These are phyloP conservation scores for Lasiodiplodia sp. DNA, from an alignment of 2,329 filamentous ascomycete genomes.

Conservation along the genomic window DNA sequence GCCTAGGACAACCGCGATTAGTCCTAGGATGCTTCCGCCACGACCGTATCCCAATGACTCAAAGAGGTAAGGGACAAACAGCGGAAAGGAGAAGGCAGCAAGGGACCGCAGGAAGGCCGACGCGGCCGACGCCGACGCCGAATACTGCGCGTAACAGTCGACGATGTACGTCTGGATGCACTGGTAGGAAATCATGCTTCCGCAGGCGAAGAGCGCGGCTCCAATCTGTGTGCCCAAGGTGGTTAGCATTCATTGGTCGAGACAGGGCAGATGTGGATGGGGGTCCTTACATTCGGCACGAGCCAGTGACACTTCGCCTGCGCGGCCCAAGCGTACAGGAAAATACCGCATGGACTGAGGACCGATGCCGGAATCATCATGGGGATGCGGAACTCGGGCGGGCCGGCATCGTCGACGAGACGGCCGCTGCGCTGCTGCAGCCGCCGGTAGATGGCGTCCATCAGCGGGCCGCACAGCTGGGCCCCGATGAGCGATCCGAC, in stretches of 20 bases:
- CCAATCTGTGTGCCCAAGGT: slow-evolving; percentile 47
- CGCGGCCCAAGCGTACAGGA: slow-evolving; percentile 66
- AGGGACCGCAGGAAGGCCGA: slow-evolving; percentile 56
- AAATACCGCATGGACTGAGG: slow-evolving; percentile 60
- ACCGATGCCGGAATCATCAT: slow-evolving; percentile 62
- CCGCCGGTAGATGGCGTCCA: slow-evolving; percentile 58
- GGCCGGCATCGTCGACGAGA: slow-evolving; percentile 32
- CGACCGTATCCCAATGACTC: slow-evolving; percentile 57
- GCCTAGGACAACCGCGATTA: slow-evolving; percentile 53
- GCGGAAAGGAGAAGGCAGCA: slow-evolving; percentile 55
- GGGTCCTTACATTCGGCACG: slow-evolving; percentile 51
- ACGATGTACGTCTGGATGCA: slow-evolving; percentile 64
- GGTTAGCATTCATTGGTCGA: not conserved
- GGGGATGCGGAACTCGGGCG: slow-evolving; percentile 59
- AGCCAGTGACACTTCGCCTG: slow-evolving; percentile 61
- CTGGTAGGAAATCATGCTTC: slow-evolving; percentile 54
- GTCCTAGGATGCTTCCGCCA: slow-evolving; percentile 58
- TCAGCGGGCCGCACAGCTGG: slow-evolving; percentile 55
- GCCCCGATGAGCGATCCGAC: slow-evolving; percentile 65
- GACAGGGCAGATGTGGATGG: not conserved
- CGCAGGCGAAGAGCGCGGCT: slow-evolving; percentile 58
- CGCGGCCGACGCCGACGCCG: slow-evolving; percentile 59
- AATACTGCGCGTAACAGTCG: slow-evolving; percentile 59
- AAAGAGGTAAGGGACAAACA: slow-evolving; percentile 54
- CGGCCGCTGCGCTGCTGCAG: slow-evolving; percentile 55